phyloP scores from a whole-genome alignment of 768 basidiomycete species.

The Xerocomus spinulosus region DNA sequence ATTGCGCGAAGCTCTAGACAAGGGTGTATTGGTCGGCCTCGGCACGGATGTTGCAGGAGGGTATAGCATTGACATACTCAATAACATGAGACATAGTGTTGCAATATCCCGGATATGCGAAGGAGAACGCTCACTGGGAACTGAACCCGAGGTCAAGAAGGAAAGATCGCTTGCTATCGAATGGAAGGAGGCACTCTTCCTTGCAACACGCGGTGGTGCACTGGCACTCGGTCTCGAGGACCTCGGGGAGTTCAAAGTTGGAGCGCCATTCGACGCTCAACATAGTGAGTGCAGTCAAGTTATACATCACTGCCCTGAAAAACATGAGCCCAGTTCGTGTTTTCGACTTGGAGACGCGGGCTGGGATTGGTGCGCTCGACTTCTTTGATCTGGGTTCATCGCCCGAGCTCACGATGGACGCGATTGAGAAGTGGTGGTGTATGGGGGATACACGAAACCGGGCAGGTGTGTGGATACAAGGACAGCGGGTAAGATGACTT shows the following conservation, averaged over 20 bases:
- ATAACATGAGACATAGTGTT: constrained; percentile 76
- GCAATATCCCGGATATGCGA: constrained; percentile 66
- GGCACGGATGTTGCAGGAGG: constrained; percentile 88
- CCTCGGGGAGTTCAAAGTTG: constrained; percentile 52
- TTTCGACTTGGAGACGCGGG: constrained; percentile 36
- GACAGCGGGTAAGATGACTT: constrained; percentile 29
- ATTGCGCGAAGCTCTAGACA: constrained; percentile 64
- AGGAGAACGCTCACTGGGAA: constrained; percentile 36
- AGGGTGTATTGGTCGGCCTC: constrained; percentile 66
- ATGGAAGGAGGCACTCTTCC: constrained; percentile 78
- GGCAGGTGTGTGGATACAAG: constrained; percentile 71
- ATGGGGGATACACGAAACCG: constrained; percentile 70
- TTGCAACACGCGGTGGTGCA: constrained; percentile 80
- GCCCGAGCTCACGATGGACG: constrained; percentile 37
- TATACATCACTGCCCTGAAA: not conserved
- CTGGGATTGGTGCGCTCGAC: constrained; percentile 63
- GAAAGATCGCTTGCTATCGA: constrained; percentile 46
- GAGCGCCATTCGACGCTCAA: constrained; percentile 72
- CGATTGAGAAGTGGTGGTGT: constrained; percentile 91
- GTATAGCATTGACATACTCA: constrained; percentile 75
- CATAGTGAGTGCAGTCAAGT: constrained; percentile 45
- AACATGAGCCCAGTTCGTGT: constrained; percentile 38
- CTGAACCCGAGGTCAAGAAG: not conserved
- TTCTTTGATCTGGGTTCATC: constrained; percentile 48
- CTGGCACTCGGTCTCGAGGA: constrained; percentile 57